A percentile compares a stretch with the other conserved stretches of the same genome.
Evolutionary conservation across 1,139 yeast genomes (phyloP).

Genomic region (Yamadazyma membranifaciens): DNA sequence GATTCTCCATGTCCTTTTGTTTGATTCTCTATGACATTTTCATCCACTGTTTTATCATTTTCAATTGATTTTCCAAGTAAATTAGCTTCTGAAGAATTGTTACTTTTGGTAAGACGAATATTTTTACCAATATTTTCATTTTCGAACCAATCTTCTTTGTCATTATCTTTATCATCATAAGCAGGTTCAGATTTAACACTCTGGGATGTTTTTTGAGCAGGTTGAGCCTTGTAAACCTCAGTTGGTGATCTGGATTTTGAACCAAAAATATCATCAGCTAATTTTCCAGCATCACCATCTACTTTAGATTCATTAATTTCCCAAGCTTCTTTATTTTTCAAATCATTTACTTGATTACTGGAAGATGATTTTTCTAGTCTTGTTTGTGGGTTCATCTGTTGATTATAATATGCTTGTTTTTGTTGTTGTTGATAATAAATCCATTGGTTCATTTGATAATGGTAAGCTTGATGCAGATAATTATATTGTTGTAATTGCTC

Average conservation of each 20-base stretch:
- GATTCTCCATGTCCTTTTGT: no score
- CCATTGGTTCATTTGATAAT: conserved; percentile 22
- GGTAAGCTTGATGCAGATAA: conserved; percentile 22
- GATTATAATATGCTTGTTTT: conserved; percentile 4
- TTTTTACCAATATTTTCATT: not conserved
- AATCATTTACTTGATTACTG: conserved; percentile 12
- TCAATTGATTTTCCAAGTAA: not conserved
- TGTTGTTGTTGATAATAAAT: conserved; percentile 11
- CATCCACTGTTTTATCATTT: not conserved
- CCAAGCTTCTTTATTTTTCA: conserved; percentile 41
- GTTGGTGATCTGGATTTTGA: conserved; percentile 16
- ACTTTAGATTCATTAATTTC: conserved; percentile 20
- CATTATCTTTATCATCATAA: conserved; percentile 2
- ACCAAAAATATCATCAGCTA: conserved; percentile 43
- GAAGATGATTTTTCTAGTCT: conserved; percentile 1
- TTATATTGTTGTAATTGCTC: conserved; percentile 26
- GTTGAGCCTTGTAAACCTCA: conserved; percentile 8
- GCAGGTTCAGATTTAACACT: conserved; percentile 17
- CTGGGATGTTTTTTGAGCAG: conserved; percentile 15
- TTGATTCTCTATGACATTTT: not conserved
- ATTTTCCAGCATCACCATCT: conserved; percentile 31
- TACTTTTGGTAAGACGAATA: conserved; percentile 14
- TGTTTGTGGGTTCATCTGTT: not conserved
- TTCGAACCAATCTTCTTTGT: not conserved
- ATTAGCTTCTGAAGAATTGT: conserved; percentile 11